Base-by-base conservation (phyloP, 192 early-diverging fungal species). In the Fimicolochytrium jonesii region DNA sequence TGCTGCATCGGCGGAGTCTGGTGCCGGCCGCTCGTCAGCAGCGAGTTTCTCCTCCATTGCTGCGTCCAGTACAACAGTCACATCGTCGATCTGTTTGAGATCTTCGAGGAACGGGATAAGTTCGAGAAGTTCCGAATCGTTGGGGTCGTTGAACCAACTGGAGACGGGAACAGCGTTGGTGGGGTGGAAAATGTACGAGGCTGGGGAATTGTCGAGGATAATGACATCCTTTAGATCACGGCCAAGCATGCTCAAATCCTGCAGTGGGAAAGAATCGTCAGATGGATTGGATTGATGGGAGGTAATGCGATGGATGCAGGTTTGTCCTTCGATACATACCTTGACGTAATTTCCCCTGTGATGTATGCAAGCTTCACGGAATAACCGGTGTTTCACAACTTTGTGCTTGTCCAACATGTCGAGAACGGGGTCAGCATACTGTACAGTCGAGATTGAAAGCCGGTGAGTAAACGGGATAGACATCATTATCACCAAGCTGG, bases 401-500 rank as follows among this genome's bases (percentile, higher is more conserved):
- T 77, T 71, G 57, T 82, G 79, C 52, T 79, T 77, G 78, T 99
- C 96, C 36, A 99, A 74, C 69, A 88, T 86, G 64, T 99, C 94
- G 30, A 99, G 73, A 10, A 97, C 93, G n/a, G 94, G 93, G 72
- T 99, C 94, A 22, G 96, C 96, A 67, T 99, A 99, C 91, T 96
- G 10, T 11, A 39, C 17, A 39, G 17, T 39, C 17, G 37, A 39
- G 37, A 39, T 11, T 39, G 37, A 9, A 17, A 11, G 10, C 37
- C 9, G 10, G 37, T 39, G 37, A 39, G 10, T 39, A 55, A 55
- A 55, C 25, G 7, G 32, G 31, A 55, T 10, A 17, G 22, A 13
- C 9, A 49, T 49, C 26, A 49, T 13, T 22, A n/a, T 11, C n/a
- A 11, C 37, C 37, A 41, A 9, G 37, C n/a, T 41, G 9, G n/a